Base-by-base conservation (phyloP, 1,139 yeast genomes). In the Insectozyma bohioensis region DNA sequence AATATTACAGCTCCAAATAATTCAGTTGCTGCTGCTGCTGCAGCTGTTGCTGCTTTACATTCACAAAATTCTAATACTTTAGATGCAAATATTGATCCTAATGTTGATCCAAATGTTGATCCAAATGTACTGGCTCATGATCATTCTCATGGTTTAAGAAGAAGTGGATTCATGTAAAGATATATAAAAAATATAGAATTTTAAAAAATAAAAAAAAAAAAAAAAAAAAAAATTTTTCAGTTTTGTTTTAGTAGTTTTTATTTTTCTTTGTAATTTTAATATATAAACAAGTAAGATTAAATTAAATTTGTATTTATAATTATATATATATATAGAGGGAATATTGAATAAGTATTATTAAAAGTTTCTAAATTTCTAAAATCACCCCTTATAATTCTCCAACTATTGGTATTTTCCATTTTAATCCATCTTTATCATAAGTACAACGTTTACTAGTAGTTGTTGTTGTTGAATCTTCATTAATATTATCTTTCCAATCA, bases 371-470 rank as follows among this genome's bases (percentile, higher is more conserved):
- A n/a, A n/a, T n/a, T n/a, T n/a, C n/a, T n/a, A n/a, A n/a, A n/a
- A n/a, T n/a, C n/a, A n/a, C n/a, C n/a, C n/a, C 10, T 36, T 47
- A 67, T 6, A 67, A 46, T 39, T 69, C 74, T 12, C 72, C 67
- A 6, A 72, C 42, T 4, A 72, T 64, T 2, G 76, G 73, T 39
- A 75, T 64, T 40, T 72, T 73, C 79, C 80, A 75, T 41, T 68
- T 72, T 24, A 74, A 47, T 1, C 78, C 78, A 29, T 62, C 60
- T 29, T 40, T 48, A 37, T 66, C 71, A 37, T 69, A 68, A 2
- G 39, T 22, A 41, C 73, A 68, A 4, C 46, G 42, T 24, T 49
- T 42, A 18, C 40, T 35, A 5, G 14, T 12, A 12, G 6, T 5
- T 4, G 4, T 20, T 12, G 5, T 17, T 6, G 6, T 18, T 6